Evolutionary conservation across 495 filamentous ascomycete species (phyloP).

Genomic region (Diplogelasinospora grovesii): DNA sequence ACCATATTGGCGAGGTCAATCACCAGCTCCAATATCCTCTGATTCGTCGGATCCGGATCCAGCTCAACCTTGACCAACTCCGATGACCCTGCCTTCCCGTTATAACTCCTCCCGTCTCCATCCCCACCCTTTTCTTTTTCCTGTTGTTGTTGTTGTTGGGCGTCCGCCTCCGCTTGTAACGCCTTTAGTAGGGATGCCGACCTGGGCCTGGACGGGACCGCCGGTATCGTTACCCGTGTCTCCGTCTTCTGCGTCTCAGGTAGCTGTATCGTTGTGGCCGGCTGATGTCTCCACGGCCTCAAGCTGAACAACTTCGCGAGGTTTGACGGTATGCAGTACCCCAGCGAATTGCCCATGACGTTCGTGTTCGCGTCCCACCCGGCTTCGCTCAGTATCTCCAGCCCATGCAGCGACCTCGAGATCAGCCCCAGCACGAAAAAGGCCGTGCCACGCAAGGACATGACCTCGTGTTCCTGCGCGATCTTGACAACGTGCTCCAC

Average conservation of each 20-base stretch:
- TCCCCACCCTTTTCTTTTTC: too few species aligned
- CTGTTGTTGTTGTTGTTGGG: too few species aligned
- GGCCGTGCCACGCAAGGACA: slow-evolving; percentile 89
- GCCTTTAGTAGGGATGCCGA: slow-evolving; percentile 26
- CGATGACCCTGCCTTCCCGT: too few species aligned
- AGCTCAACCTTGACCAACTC: slow-evolving; percentile 32
- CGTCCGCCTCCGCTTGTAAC: slow-evolving; percentile 29
- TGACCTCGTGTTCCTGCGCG: slow-evolving; percentile 76
- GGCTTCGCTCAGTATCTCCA: slow-evolving; percentile 76
- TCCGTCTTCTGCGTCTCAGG: slow-evolving; percentile 39
- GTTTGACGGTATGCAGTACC: slow-evolving; percentile 76
- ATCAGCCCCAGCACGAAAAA: slow-evolving; percentile 94
- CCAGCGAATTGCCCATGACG: slow-evolving; percentile 71
- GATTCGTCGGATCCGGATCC: slow-evolving; percentile 61
- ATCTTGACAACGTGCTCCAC: slow-evolving; percentile 79
- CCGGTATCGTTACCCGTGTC: slow-evolving; percentile 21
- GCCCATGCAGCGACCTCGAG: slow-evolving; percentile 83
- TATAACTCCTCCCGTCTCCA: too few species aligned
- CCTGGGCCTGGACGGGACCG: slow-evolving; percentile 26
- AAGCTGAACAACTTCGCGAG: slow-evolving; percentile 69
- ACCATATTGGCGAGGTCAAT: slow-evolving; percentile 87
- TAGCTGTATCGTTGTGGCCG: slow-evolving; percentile 34
- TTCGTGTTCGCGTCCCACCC: slow-evolving; percentile 93
- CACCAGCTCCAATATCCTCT: slow-evolving; percentile 69
- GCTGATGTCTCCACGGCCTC: slow-evolving; percentile 40